Evolutionary conservation across 1,284 basidiomycete species (phyloP).

Genomic region (Ustilago sp.): DNA sequence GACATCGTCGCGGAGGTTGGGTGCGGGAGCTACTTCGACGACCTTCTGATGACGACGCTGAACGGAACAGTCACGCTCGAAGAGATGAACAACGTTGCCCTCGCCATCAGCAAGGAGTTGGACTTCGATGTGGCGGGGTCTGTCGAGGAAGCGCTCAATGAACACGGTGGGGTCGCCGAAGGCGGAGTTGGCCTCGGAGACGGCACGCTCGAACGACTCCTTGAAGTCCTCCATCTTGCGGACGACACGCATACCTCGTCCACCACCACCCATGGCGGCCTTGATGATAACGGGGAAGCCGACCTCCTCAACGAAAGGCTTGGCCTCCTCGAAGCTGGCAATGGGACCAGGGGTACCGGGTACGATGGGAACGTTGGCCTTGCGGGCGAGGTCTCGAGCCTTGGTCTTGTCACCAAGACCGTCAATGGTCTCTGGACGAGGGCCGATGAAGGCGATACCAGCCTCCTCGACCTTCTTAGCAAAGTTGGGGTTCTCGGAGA

Average conservation of each 20-base stretch:
- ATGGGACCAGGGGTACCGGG: conserved; percentile 97
- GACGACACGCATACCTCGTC: conserved; percentile 78
- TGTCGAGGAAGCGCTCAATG: conserved; percentile 99
- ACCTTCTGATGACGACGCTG: conserved; percentile 99
- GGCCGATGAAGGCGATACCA: conserved; percentile 96
- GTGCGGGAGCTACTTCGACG: conserved; percentile 97
- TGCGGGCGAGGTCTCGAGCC: conserved; percentile 73
- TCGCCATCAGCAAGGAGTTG: conserved; percentile 99
- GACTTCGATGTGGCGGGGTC: conserved; percentile 98
- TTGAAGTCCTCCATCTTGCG: conserved; percentile 92
- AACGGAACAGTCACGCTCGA: conserved; percentile 99
- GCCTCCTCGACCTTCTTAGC: conserved; percentile 96
- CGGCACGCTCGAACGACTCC: conserved; percentile 89
- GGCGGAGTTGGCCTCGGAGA: conserved; percentile 92
- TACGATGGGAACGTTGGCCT: conserved; percentile 84
- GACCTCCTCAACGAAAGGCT: conserved; percentile 88
- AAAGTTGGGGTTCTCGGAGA: conserved; percentile 96
- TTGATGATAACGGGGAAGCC: conserved; percentile 99
- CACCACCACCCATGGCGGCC: conserved; percentile 97
- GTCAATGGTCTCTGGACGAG: conserved; percentile 95
- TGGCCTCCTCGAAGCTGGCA: conserved; percentile 82
- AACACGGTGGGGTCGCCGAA: conserved; percentile 98
- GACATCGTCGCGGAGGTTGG: conserved; percentile 89
- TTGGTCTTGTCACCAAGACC: conserved; percentile 99
- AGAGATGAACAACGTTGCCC: conserved; percentile 98